Evolutionary conservation across 257 asterid genomes (phyloP).

Genomic region (Solanum microdontum): DNA sequence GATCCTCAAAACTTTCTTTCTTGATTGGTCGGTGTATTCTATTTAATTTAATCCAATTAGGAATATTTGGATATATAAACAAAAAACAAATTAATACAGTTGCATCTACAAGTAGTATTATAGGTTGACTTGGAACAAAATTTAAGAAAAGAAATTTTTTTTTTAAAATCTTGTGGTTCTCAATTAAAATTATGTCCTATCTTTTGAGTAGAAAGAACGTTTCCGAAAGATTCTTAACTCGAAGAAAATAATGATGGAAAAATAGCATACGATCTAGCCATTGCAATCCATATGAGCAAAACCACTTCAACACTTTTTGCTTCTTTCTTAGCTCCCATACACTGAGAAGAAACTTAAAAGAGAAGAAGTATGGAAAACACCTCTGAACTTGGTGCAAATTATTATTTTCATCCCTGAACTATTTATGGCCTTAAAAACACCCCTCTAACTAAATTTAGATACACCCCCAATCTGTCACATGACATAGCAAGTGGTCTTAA

Average conservation of each 20-base stretch:
- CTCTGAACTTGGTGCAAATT: accelerated
- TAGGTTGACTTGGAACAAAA: neutral
- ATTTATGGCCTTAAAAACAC: too few relatives aligned
- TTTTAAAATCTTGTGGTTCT: too few relatives aligned
- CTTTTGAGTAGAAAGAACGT: neutral
- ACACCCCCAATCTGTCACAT: neutral
- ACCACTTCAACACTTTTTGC: neutral
- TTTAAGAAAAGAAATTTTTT: too few relatives aligned
- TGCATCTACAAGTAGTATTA: neutral
- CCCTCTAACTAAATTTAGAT: too few relatives aligned
- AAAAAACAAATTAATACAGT: neutral
- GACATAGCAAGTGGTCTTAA: neutral
- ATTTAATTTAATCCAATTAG: neutral
- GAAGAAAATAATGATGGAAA: neutral
- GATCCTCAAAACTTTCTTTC: slow-evolving; percentile 17
- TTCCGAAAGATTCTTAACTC: neutral
- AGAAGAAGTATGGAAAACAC: neutral
- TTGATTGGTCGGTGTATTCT: slow-evolving; percentile 33
- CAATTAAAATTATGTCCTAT: too few relatives aligned
- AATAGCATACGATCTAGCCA: neutral
- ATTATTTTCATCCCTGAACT: too few relatives aligned
- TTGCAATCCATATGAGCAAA: neutral
- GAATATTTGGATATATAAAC: neutral
- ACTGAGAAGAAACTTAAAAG: neutral
- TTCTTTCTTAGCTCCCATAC: neutral